Conservation (phyloP, 495 filamentous ascomycete genomes). For the Xylaria curta region DNA sequence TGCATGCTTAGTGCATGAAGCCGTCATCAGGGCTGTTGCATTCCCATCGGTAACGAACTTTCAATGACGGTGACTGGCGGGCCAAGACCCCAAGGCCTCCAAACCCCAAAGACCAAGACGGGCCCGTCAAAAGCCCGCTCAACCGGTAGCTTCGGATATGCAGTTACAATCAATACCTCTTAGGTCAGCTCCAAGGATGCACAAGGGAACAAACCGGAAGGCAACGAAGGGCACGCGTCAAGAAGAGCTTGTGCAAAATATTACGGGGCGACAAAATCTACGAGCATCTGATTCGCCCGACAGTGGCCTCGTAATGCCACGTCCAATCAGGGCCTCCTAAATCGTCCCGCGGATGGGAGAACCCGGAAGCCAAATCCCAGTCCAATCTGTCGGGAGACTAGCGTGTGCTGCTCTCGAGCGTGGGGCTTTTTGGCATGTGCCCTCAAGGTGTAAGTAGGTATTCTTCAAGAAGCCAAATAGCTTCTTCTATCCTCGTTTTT, state of each 20-base stretch:
- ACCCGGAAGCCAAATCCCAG: constrained; percentile 27
- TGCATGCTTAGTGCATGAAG: background rate
- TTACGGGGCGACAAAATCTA: background rate
- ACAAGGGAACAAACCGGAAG: constrained; percentile 28
- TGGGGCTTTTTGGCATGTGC: constrained; percentile 6
- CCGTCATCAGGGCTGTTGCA: constrained; percentile 16
- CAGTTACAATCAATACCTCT: background rate
- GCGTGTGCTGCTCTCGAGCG: background rate
- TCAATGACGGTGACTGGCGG: constrained; percentile 5
- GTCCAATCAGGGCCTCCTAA: constrained; percentile 13
- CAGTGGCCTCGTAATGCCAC: background rate
- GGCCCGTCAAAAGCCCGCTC: constrained; percentile 27
- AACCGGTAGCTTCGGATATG: constrained; percentile 25
- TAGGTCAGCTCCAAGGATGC: constrained; percentile 7
- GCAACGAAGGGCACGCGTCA: constrained; percentile 22
- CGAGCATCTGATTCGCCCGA: constrained; percentile 9
- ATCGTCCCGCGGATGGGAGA: constrained; percentile 13
- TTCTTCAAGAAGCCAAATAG: too few relatives aligned
- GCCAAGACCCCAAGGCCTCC: constrained; percentile 13
- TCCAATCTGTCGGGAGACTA: constrained; percentile 23
- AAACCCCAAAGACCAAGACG: constrained; percentile 11
- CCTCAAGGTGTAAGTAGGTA: background rate
- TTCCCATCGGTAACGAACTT: constrained; percentile 13
- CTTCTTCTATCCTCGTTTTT: background rate
- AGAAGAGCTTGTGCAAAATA: background rate